These are phyloP conservation scores for Cladosporium austrohemisphaericum DNA, from an alignment of 2,329 filamentous ascomycete genomes.

Conservation along the genomic window DNA sequence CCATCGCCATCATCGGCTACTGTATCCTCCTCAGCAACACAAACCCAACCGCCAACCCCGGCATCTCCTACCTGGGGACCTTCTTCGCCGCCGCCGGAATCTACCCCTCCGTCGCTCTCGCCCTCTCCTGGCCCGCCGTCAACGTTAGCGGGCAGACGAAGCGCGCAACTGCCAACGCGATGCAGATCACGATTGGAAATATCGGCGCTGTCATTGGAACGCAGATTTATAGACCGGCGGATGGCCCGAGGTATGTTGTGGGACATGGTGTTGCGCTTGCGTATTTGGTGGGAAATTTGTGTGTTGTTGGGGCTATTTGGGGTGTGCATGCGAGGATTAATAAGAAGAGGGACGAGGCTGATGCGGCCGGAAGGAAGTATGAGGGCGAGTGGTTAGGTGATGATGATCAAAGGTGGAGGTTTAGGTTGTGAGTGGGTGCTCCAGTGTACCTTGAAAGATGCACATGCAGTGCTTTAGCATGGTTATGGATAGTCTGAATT, in stretches of 20 bases:
- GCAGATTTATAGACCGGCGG: slow-evolving; percentile 61
- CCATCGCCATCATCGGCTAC: slow-evolving; percentile 37
- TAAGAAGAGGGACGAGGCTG: slow-evolving; percentile 43
- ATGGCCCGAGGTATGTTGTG: slow-evolving; percentile 60
- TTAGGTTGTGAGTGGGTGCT: slow-evolving; percentile 30
- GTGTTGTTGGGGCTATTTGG: slow-evolving; percentile 53
- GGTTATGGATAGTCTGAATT: too few relatives aligned
- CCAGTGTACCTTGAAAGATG: too few relatives aligned
- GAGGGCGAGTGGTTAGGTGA: slow-evolving; percentile 59
- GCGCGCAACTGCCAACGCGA: slow-evolving; percentile 62
- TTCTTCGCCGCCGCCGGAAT: slow-evolving; percentile 55
- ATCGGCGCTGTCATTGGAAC: slow-evolving; percentile 66
- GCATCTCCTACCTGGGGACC: slow-evolving; percentile 37
- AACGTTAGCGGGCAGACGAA: slow-evolving; percentile 70
- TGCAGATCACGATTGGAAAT: slow-evolving; percentile 71
- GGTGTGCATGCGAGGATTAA: slow-evolving; percentile 58
- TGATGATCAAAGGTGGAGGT: slow-evolving; percentile 63
- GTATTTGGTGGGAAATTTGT: slow-evolving; percentile 58
- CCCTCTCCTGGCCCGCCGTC: slow-evolving; percentile 67
- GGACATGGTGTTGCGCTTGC: slow-evolving; percentile 65
- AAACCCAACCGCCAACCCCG: slow-evolving; percentile 39
- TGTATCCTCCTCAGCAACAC: slow-evolving; percentile 35
- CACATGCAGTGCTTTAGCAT: too few relatives aligned
- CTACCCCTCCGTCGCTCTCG: slow-evolving; percentile 61
- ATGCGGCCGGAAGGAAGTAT: slow-evolving; percentile 48